Evolutionary conservation across 2,329 filamentous ascomycete species (phyloP).

Genomic region (Diplodia mutila): DNA sequence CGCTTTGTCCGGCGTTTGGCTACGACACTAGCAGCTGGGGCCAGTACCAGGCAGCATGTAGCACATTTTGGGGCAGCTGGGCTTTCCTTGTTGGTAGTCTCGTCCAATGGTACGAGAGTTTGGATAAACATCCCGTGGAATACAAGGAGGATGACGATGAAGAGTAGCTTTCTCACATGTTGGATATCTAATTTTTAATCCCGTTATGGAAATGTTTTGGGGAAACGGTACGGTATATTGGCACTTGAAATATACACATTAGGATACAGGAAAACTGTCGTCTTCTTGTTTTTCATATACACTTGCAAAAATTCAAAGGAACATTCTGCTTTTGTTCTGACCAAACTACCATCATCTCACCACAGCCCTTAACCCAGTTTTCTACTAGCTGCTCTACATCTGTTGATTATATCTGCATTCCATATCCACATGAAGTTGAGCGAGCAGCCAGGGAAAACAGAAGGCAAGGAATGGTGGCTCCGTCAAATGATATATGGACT

Average conservation of each 20-base stretch:
- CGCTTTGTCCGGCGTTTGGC: slow-evolving; percentile 45
- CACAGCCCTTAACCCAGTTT: not conserved
- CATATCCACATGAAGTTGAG: too few relatives aligned
- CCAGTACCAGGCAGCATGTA: slow-evolving; percentile 38
- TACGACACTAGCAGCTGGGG: slow-evolving; percentile 38
- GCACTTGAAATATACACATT: not conserved
- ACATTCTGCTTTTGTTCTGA: not conserved
- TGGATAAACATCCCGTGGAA: slow-evolving; percentile 40
- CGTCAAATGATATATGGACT: too few relatives aligned
- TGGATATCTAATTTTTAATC: not conserved
- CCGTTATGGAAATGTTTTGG: not conserved
- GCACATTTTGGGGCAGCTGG: slow-evolving; percentile 43
- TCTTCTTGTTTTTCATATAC: not conserved
- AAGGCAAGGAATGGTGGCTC: too few relatives aligned
- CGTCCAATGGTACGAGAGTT: slow-evolving; percentile 41
- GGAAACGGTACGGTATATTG: not conserved
- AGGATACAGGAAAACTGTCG: not conserved
- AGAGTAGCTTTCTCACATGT: not conserved
- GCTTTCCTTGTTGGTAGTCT: slow-evolving; percentile 41
- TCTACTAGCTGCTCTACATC: too few relatives aligned
- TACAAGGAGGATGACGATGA: slow-evolving; percentile 18
- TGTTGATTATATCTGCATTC: too few relatives aligned
- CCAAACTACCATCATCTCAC: not conserved
- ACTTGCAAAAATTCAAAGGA: not conserved
- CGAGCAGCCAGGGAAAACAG: too few relatives aligned